phyloP scores from a whole-genome alignment of 1,139 yeast genomes.

The Meyerozyma sp. region DNA sequence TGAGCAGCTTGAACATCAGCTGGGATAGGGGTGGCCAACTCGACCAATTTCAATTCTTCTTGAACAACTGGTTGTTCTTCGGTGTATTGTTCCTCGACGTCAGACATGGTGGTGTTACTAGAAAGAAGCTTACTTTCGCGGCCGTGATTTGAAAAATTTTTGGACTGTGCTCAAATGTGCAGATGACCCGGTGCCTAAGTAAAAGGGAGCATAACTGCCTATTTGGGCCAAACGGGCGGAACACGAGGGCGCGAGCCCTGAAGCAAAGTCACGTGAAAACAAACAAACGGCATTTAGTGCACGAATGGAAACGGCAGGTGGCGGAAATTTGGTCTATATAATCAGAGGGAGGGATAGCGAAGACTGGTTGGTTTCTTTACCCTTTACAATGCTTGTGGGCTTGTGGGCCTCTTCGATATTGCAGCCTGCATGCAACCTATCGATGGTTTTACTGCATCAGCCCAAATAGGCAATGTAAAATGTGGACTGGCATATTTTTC shows the following conservation, averaged over 20 bases:
- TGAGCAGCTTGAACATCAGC: slow-evolving; percentile 96
- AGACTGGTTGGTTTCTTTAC: too few relatives aligned
- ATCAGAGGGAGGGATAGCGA: too few relatives aligned
- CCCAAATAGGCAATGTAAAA: slow-evolving; percentile 32
- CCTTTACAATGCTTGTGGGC: too few relatives aligned
- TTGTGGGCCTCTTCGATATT: not conserved
- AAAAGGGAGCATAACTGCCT: slow-evolving; percentile 10
- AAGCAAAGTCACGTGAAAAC: slow-evolving; percentile 8
- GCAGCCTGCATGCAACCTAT: slow-evolving; percentile 17
- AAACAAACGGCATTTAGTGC: not conserved
- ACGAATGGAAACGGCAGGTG: not conserved
- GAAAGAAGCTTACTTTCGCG: slow-evolving; percentile 5
- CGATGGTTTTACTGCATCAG: slow-evolving; percentile 23
- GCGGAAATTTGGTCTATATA: not conserved
- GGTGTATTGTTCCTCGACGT: slow-evolving; percentile 39
- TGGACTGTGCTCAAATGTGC: not conserved
- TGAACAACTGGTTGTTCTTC: slow-evolving; percentile 65
- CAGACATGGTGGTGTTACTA: slow-evolving; percentile 11
- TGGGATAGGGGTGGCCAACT: slow-evolving; percentile 92
- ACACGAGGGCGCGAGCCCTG: slow-evolving; percentile 6
- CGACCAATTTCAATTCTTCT: slow-evolving; percentile 73
- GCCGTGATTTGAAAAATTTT: slow-evolving; percentile 8
- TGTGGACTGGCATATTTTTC: not conserved
- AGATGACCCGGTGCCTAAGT: slow-evolving; percentile 3
- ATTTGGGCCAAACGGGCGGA: slow-evolving; percentile 7